Percentiles rank a stretch among this genome's conserved stretches.
Evolutionary conservation across 305 asterid species (phyloP).

Genomic region (Fraxinus sp.): DNA sequence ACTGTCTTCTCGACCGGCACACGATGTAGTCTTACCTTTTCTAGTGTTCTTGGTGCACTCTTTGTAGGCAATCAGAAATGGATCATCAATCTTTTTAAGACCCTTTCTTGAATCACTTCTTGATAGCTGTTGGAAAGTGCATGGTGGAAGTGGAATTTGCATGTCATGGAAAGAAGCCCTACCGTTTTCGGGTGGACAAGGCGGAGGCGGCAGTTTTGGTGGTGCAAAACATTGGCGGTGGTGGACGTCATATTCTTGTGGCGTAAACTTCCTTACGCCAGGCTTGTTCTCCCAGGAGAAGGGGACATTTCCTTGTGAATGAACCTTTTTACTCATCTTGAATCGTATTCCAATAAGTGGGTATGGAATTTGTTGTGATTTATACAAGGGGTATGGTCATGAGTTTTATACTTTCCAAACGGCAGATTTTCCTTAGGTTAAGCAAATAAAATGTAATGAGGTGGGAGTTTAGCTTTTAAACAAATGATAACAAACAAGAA

Average conservation of each 20-base stretch:
- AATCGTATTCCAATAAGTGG: not conserved
- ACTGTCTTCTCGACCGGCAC: constrained; percentile 16
- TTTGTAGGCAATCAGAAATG: constrained; percentile 56
- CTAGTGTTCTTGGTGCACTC: constrained; percentile 61
- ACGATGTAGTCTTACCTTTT: constrained; percentile 28
- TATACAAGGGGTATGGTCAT: constrained; percentile 21
- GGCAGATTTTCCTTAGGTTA: constrained; percentile 37
- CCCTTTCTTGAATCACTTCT: constrained; percentile 41
- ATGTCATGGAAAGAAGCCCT: constrained; percentile 38
- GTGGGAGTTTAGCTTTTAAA: constrained; percentile 30
- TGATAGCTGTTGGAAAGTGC: constrained; percentile 38
- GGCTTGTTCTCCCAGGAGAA: constrained; percentile 74
- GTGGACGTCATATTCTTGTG: not conserved
- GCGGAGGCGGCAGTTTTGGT: constrained; percentile 54
- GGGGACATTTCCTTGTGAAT: constrained; percentile 54
- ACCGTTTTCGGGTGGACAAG: constrained; percentile 32
- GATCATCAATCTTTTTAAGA: constrained; percentile 48
- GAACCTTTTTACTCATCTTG: constrained; percentile 49
- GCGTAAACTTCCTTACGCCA: constrained; percentile 45
- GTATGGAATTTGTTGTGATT: not conserved
- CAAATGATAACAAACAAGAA: constrained; percentile 14
- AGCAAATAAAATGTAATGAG: constrained; percentile 50
- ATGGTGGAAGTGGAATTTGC: constrained; percentile 66
- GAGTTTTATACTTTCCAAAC: constrained; percentile 35
- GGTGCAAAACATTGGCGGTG: not conserved